These are phyloP conservation scores for Podosphaera fusca DNA, from an alignment of 2,329 filamentous ascomycete genomes.

Conservation along the genomic window DNA sequence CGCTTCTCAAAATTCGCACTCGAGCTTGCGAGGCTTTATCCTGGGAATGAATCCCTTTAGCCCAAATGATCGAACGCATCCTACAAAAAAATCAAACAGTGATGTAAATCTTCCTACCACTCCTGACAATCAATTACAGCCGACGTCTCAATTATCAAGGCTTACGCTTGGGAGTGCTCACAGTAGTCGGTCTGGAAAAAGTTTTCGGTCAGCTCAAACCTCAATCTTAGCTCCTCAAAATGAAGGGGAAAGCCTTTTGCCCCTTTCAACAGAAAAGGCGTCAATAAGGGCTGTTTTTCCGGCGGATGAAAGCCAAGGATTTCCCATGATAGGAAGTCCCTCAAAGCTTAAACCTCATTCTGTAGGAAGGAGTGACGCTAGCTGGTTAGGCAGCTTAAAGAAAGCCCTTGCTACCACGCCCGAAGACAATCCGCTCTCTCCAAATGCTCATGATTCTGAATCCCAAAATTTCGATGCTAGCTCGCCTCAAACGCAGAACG, in stretches of 20 bases:
- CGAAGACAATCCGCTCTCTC: neutral
- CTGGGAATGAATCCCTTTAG: conserved; percentile 12
- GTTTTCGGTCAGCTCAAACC: conserved; percentile 14
- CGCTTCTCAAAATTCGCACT: conserved; percentile 11
- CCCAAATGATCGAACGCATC: conserved; percentile 5
- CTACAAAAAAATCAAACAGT: neutral
- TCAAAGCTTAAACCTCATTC: conserved; percentile 27
- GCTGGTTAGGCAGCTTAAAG: conserved; percentile 44
- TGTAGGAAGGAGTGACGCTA: conserved; percentile 5
- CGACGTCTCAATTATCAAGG: conserved; percentile 1
- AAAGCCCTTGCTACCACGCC: conserved; percentile 8
- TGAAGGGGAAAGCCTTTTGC: conserved; percentile 13
- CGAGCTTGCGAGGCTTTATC: conserved; percentile 14
- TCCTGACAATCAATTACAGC: neutral
- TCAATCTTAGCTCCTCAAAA: conserved; percentile 12
- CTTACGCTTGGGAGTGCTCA: conserved; percentile 9
- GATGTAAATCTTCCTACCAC: neutral
- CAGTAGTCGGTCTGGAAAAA: conserved; percentile 7
- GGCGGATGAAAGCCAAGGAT: neutral
- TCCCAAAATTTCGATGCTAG: neutral
- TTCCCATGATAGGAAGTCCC: conserved; percentile 24
- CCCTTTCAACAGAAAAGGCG: conserved; percentile 9
- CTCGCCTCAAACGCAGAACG: neutral
- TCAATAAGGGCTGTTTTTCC: conserved; percentile 4
- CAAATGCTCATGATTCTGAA: neutral